Evolutionary conservation across 805 yeast species (phyloP), one percentile per base, ranked within the genome.

Genomic region (Barnettozyma salicaria): DNA sequence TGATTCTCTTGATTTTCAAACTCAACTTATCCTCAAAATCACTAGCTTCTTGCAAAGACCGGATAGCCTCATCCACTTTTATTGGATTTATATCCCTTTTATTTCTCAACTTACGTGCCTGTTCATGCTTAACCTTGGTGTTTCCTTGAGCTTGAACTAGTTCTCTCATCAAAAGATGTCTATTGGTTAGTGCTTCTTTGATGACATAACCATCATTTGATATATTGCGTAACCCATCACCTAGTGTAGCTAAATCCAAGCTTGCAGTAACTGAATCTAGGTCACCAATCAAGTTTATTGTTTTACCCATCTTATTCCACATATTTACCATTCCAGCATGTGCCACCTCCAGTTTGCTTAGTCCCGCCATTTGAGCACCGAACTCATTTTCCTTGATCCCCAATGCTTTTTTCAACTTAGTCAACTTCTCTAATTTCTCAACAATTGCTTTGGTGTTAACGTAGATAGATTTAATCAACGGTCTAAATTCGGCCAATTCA

Each of bases 81-180:
- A 84, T 59, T 0, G 97, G 96, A 50, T 83, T 90, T 35, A 87
- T 78, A 34, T 83, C 76, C 24, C 87, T 67, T 49, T 74, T 78
- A 37, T 76, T 76, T 49, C 85, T 83, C 39, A 87, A 69, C 50
- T 79, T 78, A 29, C 74, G 63, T 1, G 95, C 94, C 5, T 74
- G 69, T 33, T 76, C 73, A 50, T 85, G 95, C 50, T 76, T 82
- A 21, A 73, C 61, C 48, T 73, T 76, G 1, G 95, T 77, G 39
- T 68, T 75, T 7, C 78, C 75, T 57, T 89, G 95, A 2, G 96
- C 89, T 53, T 76, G 82, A 22, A 74, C 52, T 35, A 87, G 65
- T 47, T 92, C 98, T 37, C 97, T 72, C 96, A 92, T 92, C 26
- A 90, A 62, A 40, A 92, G 67, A 58, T 92, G 96, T 41, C 98